Conservation (phyloP, 2,329 filamentous ascomycete species). For the Aspergillus sp. region DNA sequence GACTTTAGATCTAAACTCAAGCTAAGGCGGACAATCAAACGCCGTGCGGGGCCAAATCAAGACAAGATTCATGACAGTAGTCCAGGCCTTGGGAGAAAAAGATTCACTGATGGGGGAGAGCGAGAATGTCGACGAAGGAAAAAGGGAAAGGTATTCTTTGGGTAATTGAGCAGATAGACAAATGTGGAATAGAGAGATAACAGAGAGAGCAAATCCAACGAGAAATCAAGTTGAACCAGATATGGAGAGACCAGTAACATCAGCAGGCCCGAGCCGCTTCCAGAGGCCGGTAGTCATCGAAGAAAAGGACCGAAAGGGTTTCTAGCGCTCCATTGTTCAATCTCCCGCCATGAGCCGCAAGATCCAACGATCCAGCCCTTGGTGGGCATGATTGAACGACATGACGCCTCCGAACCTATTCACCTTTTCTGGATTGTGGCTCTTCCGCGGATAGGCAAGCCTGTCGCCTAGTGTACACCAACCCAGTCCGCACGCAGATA, state of each 20-base stretch:
- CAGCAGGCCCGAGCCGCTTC: slow-evolving; percentile 6
- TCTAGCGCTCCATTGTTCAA: neutral
- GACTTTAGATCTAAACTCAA: slow-evolving; percentile 25
- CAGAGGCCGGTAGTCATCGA: slow-evolving; percentile 1
- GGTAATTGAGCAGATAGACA: slow-evolving; percentile 26
- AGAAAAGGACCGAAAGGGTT: slow-evolving; percentile 2
- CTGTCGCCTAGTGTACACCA: slow-evolving; percentile 10
- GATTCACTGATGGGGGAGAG: slow-evolving; percentile 15
- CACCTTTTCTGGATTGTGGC: slow-evolving; percentile 4
- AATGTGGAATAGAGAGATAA: slow-evolving; percentile 17
- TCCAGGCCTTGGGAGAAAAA: slow-evolving; percentile 16
- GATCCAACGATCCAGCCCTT: neutral
- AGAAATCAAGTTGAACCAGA: slow-evolving; percentile 17
- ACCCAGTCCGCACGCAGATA: slow-evolving; percentile 27
- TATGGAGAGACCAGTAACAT: slow-evolving; percentile 13
- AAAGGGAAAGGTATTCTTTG: slow-evolving; percentile 28
- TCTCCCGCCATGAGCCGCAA: neutral
- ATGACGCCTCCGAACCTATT: slow-evolving; percentile 5
- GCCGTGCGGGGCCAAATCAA: slow-evolving; percentile 18
- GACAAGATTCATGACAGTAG: slow-evolving; percentile 18
- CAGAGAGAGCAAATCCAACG: slow-evolving; percentile 16
- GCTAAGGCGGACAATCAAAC: slow-evolving; percentile 23
- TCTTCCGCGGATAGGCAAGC: slow-evolving; percentile 12
- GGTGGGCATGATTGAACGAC: slow-evolving; percentile 6
- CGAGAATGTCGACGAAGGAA: slow-evolving; percentile 9